Evolutionary conservation across 768 basidiomycete species (phyloP), one percentile per base, ranked within the genome.

Genomic region (Coprinopsis sp.): DNA sequence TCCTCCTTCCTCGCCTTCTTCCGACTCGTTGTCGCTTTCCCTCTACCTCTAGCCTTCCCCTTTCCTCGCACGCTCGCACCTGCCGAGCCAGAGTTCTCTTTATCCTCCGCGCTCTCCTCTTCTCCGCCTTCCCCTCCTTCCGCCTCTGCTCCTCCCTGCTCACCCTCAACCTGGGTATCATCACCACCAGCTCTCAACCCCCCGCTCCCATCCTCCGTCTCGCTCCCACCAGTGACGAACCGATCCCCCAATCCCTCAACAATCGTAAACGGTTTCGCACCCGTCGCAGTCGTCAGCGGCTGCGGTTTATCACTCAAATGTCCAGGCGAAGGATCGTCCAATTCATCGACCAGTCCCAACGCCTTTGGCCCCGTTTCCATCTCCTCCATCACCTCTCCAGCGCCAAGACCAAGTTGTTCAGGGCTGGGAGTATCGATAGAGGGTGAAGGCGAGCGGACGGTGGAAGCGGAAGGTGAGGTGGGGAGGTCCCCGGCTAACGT

Each of bases 291-390:
- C 4, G 48, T 49, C 14, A 49, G 28, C n/a, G 48, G 48, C 23
- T 78, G 84, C 3, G 88, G 88, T 58, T 81, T 81, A 37, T 90
- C 84, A 54, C 88, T 87, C 73, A 91, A 71, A 62, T 91, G 89
- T 18, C 87, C 89, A 12, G 89, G 89, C 42, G 78, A 71, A 3
- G 89, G 88, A 63, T 91, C 86, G 55, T 91, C 90, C 53, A 91
- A 66, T 63, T 91, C 88, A 53, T 92, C 89, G 23, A 92, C 90
- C 14, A 91, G n/a, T 70, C 0, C 90, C 88, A 5, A 91, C 66
- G 4, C 70, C 81, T 57, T 77, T 78, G 8, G 70, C 22, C 4
- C 25, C 34, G 12, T 37, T 36, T n/a, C 16, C 66, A n/a, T n/a
- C n/a, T n/a, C n/a, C 30, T 70, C 71, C 28, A 67, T 44, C 29